Base-by-base conservation (phyloP, 106 monocot species). In the Gastrodia elata region DNA sequence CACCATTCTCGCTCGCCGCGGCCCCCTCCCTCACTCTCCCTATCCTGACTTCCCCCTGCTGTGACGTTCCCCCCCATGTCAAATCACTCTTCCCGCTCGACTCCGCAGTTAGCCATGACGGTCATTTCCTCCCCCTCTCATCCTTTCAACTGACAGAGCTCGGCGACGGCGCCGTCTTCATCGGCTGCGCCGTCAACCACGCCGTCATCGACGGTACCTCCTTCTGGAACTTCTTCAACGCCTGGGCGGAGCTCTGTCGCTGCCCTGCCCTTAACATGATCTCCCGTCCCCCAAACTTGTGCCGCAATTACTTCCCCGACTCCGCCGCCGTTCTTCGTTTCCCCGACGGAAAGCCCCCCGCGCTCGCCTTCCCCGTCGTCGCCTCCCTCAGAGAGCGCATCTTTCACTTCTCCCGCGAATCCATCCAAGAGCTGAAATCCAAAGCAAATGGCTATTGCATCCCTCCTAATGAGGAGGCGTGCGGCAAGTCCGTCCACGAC, bases 141-240 rank as follows among this genome's bases (percentile, higher is more conserved):
- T 68, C 83, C 35, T 80, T 89, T 75, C 89, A 73, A 26, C 8
- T 83, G 46, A 83, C 83, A 25, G 81, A 81, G 52, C 81, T 85
- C 39, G 44, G 69, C 27, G 85, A 85, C 41, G 83, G 81, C 22
- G 39, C 82, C 43, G 13, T 89, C 56, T 85, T 85, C 79, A 7
- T 85, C 34, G 85, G 76, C 39, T 76, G 74, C 81, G 20, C 78
- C 58, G 74, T 79, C 71, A 80, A 86, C 83, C 89, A 86, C 59
- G 85, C 89, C 24, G 68, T 81, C 38, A 72, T 77, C 27, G 85
- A 89, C 35, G 89, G 89, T 8, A 83, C 83, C 30, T 89, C 85
- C 36, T 91, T 91, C 81, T 94, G 94, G 94, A 84, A 89, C 72
- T 94, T 94, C 83, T 83, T 94, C 77, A 94, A 91, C 48, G 46